phyloP scores from a whole-genome alignment of 106 monocot genomes.

The Hemerocallis citrina region DNA sequence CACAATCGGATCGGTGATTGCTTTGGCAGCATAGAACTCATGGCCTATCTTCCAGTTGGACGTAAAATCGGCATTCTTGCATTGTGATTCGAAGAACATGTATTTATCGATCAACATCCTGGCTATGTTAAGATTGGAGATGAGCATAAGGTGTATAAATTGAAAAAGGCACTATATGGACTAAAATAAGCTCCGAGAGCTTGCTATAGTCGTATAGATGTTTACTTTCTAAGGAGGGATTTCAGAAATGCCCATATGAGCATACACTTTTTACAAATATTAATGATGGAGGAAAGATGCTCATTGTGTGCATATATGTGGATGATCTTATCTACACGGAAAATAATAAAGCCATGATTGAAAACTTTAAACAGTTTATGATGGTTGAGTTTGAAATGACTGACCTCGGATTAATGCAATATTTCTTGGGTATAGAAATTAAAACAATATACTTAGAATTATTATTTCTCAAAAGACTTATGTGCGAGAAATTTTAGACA shows the following conservation, averaged over 20 bases:
- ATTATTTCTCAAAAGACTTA: conserved; percentile 4
- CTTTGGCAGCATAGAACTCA: too few relatives aligned
- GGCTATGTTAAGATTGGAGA: too few relatives aligned
- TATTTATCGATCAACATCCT: too few relatives aligned
- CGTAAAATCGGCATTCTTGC: too few relatives aligned
- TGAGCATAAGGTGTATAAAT: conserved; percentile 1
- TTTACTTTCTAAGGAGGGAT: not conserved
- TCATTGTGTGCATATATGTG: not conserved
- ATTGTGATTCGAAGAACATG: too few relatives aligned
- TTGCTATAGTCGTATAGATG: not conserved
- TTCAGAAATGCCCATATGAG: not conserved
- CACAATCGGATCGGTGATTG: too few relatives aligned
- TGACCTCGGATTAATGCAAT: not conserved
- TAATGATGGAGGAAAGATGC: too few relatives aligned
- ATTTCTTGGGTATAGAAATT: not conserved
- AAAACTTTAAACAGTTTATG: not conserved
- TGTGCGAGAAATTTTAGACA: not conserved
- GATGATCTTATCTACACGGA: not conserved
- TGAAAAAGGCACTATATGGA: not conserved
- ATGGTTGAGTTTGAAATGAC: too few relatives aligned
- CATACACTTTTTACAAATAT: too few relatives aligned
- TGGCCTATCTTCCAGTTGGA: too few relatives aligned
- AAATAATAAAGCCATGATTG: not conserved
- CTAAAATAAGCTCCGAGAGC: too few relatives aligned
- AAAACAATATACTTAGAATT: not conserved